Base-by-base conservation (phyloP, 805 yeast genomes). In the Hanseniaspora pseudoguilliermondii region DNA sequence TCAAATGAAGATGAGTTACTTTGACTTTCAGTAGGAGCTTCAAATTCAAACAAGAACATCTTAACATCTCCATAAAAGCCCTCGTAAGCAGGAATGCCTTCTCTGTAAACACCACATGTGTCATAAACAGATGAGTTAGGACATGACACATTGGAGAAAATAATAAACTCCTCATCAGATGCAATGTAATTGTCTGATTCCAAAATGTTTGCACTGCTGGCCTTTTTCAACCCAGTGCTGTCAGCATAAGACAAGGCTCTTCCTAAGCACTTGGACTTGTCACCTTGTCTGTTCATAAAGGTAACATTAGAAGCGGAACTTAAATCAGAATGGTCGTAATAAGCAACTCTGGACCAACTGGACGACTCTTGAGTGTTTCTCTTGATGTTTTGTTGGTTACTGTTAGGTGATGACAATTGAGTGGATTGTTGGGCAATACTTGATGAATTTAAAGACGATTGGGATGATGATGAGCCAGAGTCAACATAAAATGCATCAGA, bases 81-180 rank as follows among this genome's bases (percentile, higher is more conserved):
- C 62, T 83, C 84, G 64, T 69, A 83, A 2, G 90, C 89, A 21
- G 87, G 85, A 58, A 83, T 82, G 29, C 81, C 89, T n/a, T 66
- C 65, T 70, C 91, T 75, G 68, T 83, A 84, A 49, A 83, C 86
- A 63, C 90, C 90, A 72, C 91, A 84, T 1, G 86, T 87, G 38
- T 79, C 77, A 46, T 62, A 60, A 44, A 67, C 60, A n/a, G 81
- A 81, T 0, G 84, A 80, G 5, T 62, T 64, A 13, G 73, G 81
- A 69, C 91, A 84, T 13, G 77, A 62, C 39, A 77, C 65, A 65
- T 75, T 76, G 25, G 89, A 80, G 65, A 76, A 80, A 57, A 84
- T 81, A 44, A 74, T 69, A 64, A 71, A 80, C 67, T 84, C 90
- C 21, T 76, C 72, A 61, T 78, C 78, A 16, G 89, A 83, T 39